Evolutionary conservation across 1,139 yeast genomes (phyloP), one percentile per base, ranked within the genome.

Genomic region (Kodamaea alishanica): DNA sequence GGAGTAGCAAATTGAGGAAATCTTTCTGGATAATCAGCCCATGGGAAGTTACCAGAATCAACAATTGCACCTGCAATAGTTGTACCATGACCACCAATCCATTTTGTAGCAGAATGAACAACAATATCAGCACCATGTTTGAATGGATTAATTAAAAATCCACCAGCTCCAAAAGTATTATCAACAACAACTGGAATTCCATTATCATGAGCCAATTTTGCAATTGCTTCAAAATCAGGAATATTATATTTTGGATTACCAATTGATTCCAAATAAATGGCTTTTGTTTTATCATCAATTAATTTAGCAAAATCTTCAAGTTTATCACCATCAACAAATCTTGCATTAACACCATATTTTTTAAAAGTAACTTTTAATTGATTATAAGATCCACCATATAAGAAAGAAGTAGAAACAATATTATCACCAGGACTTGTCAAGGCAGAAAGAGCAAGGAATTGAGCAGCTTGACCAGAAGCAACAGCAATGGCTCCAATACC

Each of bases 61-160:
- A 92, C 75, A 49, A 92, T 75, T 39, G 83, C 87, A 70, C 98
- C 98, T 38, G 87, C 97, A 62, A 92, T 82, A 38, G 97, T 86
- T 44, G 89, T 89, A 58, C 97, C 97, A 61, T 90, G 97, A 45
- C 97, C 98, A 50, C 96, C 96, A 52, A 92, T 89, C 96, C 97
- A 92, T 66, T 92, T 92, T 41, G 97, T 92, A 48, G 87, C 95
- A 23, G 95, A 84, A 68, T 87, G 96, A 33, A 84, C 83, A 41
- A 86, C 95, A 44, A 86, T 75, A 59, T 86, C 95, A 12, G 88
- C 97, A 50, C 97, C 97, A 55, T 78, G 85, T 46, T 84, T 85
- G 51, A 92, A 65, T 47, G 98, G 98, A 54, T 78, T 81, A 46
- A 88, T 76, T 54, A 86, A 77, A 72, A 67, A 89, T 37, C 97